These are phyloP conservation scores for Macrocybe gigantea DNA, from an alignment of 768 basidiomycete species.

Conservation along the genomic window DNA sequence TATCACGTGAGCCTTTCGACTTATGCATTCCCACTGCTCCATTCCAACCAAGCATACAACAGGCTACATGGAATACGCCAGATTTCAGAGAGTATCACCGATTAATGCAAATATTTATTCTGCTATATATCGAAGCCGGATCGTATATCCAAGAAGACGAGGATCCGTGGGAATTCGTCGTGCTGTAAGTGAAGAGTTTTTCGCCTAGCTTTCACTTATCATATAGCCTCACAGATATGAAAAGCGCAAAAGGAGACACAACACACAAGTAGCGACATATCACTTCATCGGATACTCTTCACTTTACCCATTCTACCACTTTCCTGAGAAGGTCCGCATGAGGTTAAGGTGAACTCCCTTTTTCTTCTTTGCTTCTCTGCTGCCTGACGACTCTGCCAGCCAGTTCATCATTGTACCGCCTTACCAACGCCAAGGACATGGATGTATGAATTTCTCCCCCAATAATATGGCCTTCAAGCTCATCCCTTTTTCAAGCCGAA, in stretches of 20 bases:
- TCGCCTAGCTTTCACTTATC: background rate
- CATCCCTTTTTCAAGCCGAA: constrained; percentile 46
- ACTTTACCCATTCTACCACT: constrained; percentile 93
- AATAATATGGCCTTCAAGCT: background rate
- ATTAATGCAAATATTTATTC: constrained; percentile 89
- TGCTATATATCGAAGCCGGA: constrained; percentile 93
- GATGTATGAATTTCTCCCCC: constrained; percentile 50
- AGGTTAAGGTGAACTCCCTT: constrained; percentile 63
- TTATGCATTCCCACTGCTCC: background rate
- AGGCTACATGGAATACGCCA: constrained; percentile 81
- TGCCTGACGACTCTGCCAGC: constrained; percentile 30
- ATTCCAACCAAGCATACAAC: constrained; percentile 1
- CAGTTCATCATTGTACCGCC: constrained; percentile 94
- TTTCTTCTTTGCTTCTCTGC: background rate
- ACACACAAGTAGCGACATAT: constrained; percentile 54
- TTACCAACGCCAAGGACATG: constrained; percentile 86
- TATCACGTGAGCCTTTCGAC: constrained; percentile 64
- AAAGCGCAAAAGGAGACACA: constrained; percentile 58
- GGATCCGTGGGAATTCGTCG: constrained; percentile 88
- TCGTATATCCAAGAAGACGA: constrained; percentile 94
- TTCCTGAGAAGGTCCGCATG: constrained; percentile 84
- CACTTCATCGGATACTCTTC: constrained; percentile 96
- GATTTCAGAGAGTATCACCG: constrained; percentile 91
- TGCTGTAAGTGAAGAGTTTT: constrained; percentile 52
- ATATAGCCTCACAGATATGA: constrained; percentile 56